These are phyloP conservation scores for Globisporangium echinulatum DNA, from an alignment of 352 stramenopile genomes.

Conservation along the genomic window DNA sequence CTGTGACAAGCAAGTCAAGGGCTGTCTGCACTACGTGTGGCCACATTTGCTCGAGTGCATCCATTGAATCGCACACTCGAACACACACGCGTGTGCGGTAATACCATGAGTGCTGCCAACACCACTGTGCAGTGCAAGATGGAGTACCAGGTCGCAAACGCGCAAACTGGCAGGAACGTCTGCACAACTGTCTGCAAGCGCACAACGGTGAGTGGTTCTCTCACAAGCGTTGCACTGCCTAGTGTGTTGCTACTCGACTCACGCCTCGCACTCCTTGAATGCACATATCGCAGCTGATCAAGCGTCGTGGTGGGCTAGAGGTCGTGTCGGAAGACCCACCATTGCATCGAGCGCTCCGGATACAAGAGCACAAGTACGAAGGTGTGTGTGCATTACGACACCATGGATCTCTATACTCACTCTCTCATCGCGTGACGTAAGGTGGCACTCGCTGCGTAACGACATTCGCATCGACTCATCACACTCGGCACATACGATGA, in stretches of 20 bases:
- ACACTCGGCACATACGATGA: no score
- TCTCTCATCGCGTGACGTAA: no score
- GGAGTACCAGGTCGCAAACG: constrained; percentile 56
- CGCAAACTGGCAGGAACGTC: constrained; percentile 38
- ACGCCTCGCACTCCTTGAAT: neutral
- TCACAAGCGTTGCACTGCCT: neutral
- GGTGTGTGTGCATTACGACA: neutral
- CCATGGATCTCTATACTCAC: no score
- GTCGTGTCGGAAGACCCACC: constrained; percentile 41
- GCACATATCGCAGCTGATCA: constrained; percentile 24
- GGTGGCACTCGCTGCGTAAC: no score
- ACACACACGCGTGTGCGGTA: no score
- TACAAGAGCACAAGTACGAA: constrained; percentile 44
- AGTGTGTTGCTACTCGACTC: neutral
- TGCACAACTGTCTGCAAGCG: constrained; percentile 29
- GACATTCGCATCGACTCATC: no score
- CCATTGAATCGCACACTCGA: no score
- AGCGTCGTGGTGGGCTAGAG: constrained; percentile 47
- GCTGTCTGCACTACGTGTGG: no score
- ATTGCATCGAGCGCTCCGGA: constrained; percentile 44
- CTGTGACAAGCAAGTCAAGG: no score
- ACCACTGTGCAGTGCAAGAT: constrained; percentile 26
- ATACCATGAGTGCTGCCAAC: neutral
- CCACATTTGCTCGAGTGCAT: no score
- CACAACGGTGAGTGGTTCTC: constrained; percentile 19